phyloP scores from a whole-genome alignment of 306 rosid genomes.

The Lablab purpureus region DNA sequence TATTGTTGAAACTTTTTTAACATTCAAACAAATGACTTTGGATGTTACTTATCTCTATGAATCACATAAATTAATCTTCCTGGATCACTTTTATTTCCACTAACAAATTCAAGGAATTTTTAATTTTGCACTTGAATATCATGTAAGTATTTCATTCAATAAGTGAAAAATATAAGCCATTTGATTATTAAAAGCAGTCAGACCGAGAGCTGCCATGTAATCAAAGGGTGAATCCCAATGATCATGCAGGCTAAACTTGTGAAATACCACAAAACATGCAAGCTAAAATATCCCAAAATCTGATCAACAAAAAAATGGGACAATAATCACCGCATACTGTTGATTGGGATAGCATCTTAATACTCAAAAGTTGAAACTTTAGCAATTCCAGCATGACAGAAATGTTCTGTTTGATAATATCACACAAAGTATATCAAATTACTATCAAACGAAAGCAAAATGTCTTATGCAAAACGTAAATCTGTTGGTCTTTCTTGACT shows the following conservation, averaged over 20 bases:
- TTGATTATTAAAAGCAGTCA: slow-evolving; percentile 32
- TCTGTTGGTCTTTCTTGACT: not conserved
- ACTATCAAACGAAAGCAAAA: slow-evolving; percentile 15
- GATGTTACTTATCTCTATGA: slow-evolving; percentile 18
- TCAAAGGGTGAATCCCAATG: slow-evolving; percentile 26
- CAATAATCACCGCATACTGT: not conserved
- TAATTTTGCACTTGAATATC: not conserved
- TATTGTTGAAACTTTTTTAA: not conserved
- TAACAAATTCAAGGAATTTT: slow-evolving; percentile 20
- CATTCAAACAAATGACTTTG: slow-evolving; percentile 9
- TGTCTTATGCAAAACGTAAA: slow-evolving; percentile 17
- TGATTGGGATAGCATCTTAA: slow-evolving; percentile 22
- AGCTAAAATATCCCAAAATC: slow-evolving; percentile 19
- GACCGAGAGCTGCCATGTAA: slow-evolving; percentile 26
- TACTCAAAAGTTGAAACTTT: slow-evolving; percentile 12
- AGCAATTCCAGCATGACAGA: slow-evolving; percentile 11
- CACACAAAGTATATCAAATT: slow-evolving; percentile 20
- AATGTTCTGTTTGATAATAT: not conserved
- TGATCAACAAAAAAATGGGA: not conserved
- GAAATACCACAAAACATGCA: slow-evolving; percentile 7
- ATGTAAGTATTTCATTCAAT: not conserved
- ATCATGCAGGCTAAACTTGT: not conserved
- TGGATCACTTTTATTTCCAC: slow-evolving; percentile 26
- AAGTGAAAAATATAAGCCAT: not conserved
- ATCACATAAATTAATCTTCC: slow-evolving; percentile 35